Conservation (phyloP, 2,329 filamentous ascomycete genomes). For the Dactylellina cionopaga region DNA sequence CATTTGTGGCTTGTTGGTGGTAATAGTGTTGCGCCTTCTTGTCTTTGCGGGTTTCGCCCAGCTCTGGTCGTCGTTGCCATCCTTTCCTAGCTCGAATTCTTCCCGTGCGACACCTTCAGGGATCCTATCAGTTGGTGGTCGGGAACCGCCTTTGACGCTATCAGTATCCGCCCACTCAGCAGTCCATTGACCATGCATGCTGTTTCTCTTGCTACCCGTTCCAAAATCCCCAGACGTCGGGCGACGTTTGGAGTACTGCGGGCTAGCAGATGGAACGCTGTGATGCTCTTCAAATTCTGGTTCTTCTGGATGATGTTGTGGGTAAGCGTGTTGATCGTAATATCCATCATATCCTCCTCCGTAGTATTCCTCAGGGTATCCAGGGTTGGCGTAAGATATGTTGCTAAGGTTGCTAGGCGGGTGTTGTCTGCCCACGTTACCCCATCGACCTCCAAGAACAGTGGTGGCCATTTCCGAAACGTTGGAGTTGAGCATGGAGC, state of each 20-base stretch:
- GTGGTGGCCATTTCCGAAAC: constrained; percentile 41
- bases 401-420: constrained; percentile 45
- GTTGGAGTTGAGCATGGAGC: constrained; percentile 44
- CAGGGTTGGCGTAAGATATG: constrained; percentile 35
- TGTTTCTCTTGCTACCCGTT: constrained; percentile 32
- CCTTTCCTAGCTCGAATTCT: constrained; percentile 47
- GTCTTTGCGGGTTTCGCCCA: constrained; percentile 50
- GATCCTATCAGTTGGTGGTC: constrained; percentile 38
- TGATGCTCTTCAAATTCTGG: constrained; percentile 41
- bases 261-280: constrained; percentile 49
- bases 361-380: constrained; percentile 39
- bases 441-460: constrained; percentile 42
- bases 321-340: constrained; percentile 28
- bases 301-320: constrained; percentile 30
- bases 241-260: constrained; percentile 43
- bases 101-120: constrained; percentile 31
- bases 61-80: constrained; percentile 51
- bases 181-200: constrained; percentile 48
- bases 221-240: constrained; percentile 43
- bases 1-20: constrained; percentile 40
- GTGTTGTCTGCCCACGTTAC: constrained; percentile 23
- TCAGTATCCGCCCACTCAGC: constrained; percentile 49
- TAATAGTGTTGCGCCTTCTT: constrained; percentile 47
- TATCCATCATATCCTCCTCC: constrained; percentile 37
- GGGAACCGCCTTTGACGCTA: constrained; percentile 38